A percentile compares a stretch with the other conserved stretches of the same genome.
Conservation (phyloP, 768 basidiomycete genomes). For the Boletus pseudo-olivaceus region DNA sequence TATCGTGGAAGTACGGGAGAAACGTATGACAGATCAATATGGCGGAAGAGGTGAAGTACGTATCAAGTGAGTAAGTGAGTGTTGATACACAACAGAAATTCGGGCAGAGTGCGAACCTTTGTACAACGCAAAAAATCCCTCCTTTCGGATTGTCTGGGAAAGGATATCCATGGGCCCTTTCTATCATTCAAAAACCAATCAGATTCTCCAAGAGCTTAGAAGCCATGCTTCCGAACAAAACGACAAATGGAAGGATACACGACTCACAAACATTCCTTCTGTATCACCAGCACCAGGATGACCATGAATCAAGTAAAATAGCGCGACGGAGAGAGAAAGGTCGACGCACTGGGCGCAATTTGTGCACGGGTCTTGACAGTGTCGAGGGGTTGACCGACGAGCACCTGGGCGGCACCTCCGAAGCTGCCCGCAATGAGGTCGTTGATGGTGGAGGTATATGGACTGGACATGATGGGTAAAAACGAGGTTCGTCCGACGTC, state of each 20-base stretch:
- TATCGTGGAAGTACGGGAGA: not conserved
- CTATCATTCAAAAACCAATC: slow-evolving; percentile 34
- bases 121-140: slow-evolving; percentile 91
- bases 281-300: slow-evolving; percentile 5
- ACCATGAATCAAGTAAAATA: not conserved
- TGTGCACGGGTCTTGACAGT: slow-evolving; percentile 88
- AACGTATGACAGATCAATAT: not conserved
- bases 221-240: not conserved
- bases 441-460: slow-evolving; percentile 59
- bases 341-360: slow-evolving; percentile 70
- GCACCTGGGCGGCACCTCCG: slow-evolving; percentile 91
- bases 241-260: slow-evolving; percentile 20
- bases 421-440: slow-evolving; percentile 86
- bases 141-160: slow-evolving; percentile 71
- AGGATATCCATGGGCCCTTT: slow-evolving; percentile 95
- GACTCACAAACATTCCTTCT: slow-evolving; percentile 91
- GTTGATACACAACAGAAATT: not conserved
- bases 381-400: slow-evolving; percentile 91
- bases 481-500: not conserved
- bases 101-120: slow-evolving; percentile 57
- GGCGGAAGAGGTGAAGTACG: not conserved
- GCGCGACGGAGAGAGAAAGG: slow-evolving; percentile 1
- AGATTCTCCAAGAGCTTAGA: not conserved
- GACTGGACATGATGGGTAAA: slow-evolving; percentile 14
- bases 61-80: not conserved